These are phyloP conservation scores for Claviceps africana DNA, from an alignment of 2,329 filamentous ascomycete genomes.

Conservation along the genomic window DNA sequence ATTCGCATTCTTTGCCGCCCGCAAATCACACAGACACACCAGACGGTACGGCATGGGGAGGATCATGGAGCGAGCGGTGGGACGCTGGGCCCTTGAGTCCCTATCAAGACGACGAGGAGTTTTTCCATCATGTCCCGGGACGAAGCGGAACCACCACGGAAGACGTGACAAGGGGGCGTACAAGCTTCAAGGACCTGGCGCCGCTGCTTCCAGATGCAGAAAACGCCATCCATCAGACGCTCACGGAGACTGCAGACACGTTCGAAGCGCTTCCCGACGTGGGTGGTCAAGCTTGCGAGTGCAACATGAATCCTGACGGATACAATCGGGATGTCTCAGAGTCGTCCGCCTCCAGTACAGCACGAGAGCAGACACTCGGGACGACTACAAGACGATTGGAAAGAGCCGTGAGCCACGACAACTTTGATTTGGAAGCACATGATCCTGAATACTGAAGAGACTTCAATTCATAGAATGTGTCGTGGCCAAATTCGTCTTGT, in stretches of 20 bases:
- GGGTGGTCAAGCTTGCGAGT: neutral
- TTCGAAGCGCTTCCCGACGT: neutral
- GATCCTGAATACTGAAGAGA: conserved; percentile 2
- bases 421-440: conserved; percentile 9
- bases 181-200: conserved; percentile 8
- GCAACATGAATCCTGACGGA: neutral
- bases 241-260: neutral
- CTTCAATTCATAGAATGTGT: neutral
- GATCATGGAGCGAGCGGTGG: conserved; percentile 7
- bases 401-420: conserved; percentile 1
- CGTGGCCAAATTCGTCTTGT: neutral
- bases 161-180: conserved; percentile 13
- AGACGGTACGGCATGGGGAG: conserved; percentile 9
- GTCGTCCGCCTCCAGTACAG: conserved; percentile 11
- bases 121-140: conserved; percentile 14
- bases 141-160: conserved; percentile 14
- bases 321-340: conserved; percentile 6
- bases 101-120: conserved; percentile 11
- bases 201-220: neutral
- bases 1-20: conserved; percentile 1
- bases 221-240: neutral
- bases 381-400: conserved; percentile 8
- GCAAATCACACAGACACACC: neutral
- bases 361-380: conserved; percentile 10
- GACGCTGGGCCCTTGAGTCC: conserved; percentile 3